These are phyloP conservation scores for Chytriomyces sp. DNA, from an alignment of 192 early-diverging fungal genomes.

Conservation along the genomic window DNA sequence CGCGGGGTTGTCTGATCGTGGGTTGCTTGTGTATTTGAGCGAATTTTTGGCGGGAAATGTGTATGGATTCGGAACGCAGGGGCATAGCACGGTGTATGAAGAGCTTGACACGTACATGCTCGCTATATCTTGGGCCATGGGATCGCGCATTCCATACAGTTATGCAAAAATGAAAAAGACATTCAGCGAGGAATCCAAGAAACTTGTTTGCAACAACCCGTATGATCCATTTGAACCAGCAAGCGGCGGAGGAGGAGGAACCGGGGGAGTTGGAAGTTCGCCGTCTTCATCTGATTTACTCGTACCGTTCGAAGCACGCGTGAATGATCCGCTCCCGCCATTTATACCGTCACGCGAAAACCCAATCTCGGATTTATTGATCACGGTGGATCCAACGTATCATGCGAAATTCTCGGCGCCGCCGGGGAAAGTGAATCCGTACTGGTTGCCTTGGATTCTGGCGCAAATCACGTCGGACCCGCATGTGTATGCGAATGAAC, in stretches of 20 bases:
- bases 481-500: constrained; percentile 50
- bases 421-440: constrained; percentile 77
- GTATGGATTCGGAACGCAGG: constrained; percentile 80
- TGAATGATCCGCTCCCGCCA: constrained; percentile 21
- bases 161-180: constrained; percentile 28
- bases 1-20: constrained; percentile 84
- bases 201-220: constrained; percentile 7
- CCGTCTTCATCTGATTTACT: constrained; percentile 4
- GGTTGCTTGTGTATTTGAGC: constrained; percentile 81
- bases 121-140: constrained; percentile 52
- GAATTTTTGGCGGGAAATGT: constrained; percentile 87
- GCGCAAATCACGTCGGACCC: constrained; percentile 79
- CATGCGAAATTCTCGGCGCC: constrained; percentile 64
- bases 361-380: constrained; percentile 26
- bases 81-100: constrained; percentile 93
- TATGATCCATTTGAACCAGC: constrained; percentile 23
- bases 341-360: constrained; percentile 23
- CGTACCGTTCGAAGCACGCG: background rate
- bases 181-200: constrained; percentile 5
- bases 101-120: constrained; percentile 82
- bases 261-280: background rate
- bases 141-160: constrained; percentile 29
- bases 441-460: constrained; percentile 93
- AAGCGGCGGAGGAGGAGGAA: no score
- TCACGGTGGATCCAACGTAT: constrained; percentile 24